Conservation (phyloP, 2,329 filamentous ascomycete species). For the Triangularia setosa region DNA sequence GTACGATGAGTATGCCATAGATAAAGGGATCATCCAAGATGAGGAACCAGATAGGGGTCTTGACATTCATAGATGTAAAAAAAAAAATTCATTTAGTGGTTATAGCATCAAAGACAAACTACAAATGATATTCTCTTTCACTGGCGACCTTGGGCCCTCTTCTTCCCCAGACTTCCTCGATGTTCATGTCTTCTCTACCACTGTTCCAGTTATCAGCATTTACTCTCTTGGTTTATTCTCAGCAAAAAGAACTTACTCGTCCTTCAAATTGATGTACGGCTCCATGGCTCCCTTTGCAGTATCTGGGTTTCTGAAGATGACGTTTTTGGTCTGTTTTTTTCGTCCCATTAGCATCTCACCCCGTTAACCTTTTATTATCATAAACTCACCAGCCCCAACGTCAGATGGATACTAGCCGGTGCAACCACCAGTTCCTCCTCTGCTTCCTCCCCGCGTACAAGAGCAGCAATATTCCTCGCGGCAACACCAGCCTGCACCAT, state of each 20-base stretch:
- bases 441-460: slow-evolving; percentile 35
- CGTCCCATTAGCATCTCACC: slow-evolving; percentile 5
- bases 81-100: too few relatives aligned
- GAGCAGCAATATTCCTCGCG: slow-evolving; percentile 41
- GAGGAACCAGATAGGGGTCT: too few relatives aligned
- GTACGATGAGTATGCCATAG: not conserved
- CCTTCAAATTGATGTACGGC: slow-evolving; percentile 27
- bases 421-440: slow-evolving; percentile 30
- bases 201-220: slow-evolving; percentile 17
- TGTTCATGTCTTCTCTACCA: slow-evolving; percentile 31
- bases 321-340: slow-evolving; percentile 25
- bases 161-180: slow-evolving; percentile 30
- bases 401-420: slow-evolving; percentile 39
- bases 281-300: slow-evolving; percentile 27
- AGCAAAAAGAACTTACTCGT: slow-evolving; percentile 29
- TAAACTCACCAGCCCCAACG: slow-evolving; percentile 34
- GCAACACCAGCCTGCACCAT: slow-evolving; percentile 42
- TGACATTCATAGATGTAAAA: not conserved
- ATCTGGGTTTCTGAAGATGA: slow-evolving; percentile 33
- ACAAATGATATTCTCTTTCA: slow-evolving; percentile 31
- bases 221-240: not conserved
- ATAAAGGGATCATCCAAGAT: too few relatives aligned
- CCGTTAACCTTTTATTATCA: not conserved
- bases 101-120: too few relatives aligned
- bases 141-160: slow-evolving; percentile 28